These are phyloP conservation scores for Cantharellus cinnabarinus DNA, from an alignment of 768 basidiomycete genomes.

Conservation along the genomic window DNA sequence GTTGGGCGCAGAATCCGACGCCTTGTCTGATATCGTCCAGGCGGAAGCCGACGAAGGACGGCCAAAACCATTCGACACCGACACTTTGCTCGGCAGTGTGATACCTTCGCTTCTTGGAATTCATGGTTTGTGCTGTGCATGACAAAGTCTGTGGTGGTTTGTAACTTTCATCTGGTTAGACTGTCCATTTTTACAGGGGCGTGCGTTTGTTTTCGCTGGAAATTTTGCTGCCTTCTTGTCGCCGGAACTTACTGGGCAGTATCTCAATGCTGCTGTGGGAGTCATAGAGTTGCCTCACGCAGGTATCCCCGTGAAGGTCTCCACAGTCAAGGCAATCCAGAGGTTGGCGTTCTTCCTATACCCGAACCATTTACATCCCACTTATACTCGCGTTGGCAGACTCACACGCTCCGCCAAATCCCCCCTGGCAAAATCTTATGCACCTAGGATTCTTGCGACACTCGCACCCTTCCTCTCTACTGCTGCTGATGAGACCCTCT, in stretches of 20 bases:
- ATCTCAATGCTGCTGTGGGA: conserved; percentile 68
- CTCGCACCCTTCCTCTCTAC: conserved; percentile 65
- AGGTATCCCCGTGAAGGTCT: conserved; percentile 77
- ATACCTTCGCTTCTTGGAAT: conserved; percentile 57
- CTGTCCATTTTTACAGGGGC: conserved; percentile 80
- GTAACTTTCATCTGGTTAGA: conserved; percentile 24
- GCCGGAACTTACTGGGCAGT: conserved; percentile 53
- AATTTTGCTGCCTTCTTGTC: conserved; percentile 65
- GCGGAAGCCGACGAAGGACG: conserved; percentile 49
- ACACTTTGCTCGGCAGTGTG: conserved; percentile 50
- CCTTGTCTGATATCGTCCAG: conserved; percentile 54
- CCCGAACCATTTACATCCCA: not conserved
- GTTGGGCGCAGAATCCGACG: conserved; percentile 61
- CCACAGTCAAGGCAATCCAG: conserved; percentile 80
- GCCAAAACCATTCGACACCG: conserved; percentile 53
- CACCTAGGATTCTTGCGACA: conserved; percentile 53
- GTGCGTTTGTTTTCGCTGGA: conserved; percentile 87
- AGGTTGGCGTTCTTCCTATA: conserved; percentile 36
- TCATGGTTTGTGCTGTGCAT: conserved; percentile 30
- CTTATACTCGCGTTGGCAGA: conserved; percentile 19
- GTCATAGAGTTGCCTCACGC: conserved; percentile 58
- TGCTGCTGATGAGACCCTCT: conserved; percentile 73
- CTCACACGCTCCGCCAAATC: conserved; percentile 46
- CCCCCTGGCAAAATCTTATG: conserved; percentile 38
- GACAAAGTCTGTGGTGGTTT: too few species aligned